Conservation (phyloP, 805 yeast genomes). For the Yarrowia sp. region DNA sequence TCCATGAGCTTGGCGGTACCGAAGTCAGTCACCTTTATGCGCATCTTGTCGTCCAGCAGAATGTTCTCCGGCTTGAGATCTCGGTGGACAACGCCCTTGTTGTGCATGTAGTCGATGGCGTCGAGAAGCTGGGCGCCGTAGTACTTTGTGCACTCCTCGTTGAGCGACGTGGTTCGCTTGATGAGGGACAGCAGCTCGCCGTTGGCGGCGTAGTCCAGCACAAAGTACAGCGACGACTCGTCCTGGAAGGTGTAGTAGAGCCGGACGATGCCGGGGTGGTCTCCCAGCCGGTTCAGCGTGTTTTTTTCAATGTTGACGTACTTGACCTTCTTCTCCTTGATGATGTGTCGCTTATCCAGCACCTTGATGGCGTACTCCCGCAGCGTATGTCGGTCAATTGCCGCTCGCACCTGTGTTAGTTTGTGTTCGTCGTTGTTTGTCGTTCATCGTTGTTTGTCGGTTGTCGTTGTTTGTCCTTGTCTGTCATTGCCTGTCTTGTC, state of each 20-base stretch:
- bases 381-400: slow-evolving; percentile 69
- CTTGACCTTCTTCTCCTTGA: slow-evolving; percentile 89
- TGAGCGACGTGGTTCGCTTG: slow-evolving; percentile 60
- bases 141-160: slow-evolving; percentile 71
- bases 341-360: slow-evolving; percentile 86
- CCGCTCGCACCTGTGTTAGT: slow-evolving; percentile 54
- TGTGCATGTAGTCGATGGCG: slow-evolving; percentile 84
- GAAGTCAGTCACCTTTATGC: slow-evolving; percentile 90
- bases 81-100: slow-evolving; percentile 85
- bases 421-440: neutral
- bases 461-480: neutral
- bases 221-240: slow-evolving; percentile 80
- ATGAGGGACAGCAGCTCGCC: slow-evolving; percentile 88
- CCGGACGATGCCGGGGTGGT: slow-evolving; percentile 92
- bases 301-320: slow-evolving; percentile 94
- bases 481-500: neutral
- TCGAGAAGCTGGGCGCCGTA: slow-evolving; percentile 87
- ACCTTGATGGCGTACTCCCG: slow-evolving; percentile 87
- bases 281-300: slow-evolving; percentile 80
- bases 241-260: slow-evolving; percentile 94
- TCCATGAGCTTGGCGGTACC: slow-evolving; percentile 90
- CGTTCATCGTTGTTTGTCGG: neutral
- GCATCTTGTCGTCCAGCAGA: slow-evolving; percentile 77
- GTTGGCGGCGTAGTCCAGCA: slow-evolving; percentile 87
- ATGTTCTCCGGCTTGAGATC: slow-evolving; percentile 95